Percentiles rank a stretch among this genome's conserved stretches.
Conservation (phyloP, 345 rosid genomes). For the Brassica cretica region DNA sequence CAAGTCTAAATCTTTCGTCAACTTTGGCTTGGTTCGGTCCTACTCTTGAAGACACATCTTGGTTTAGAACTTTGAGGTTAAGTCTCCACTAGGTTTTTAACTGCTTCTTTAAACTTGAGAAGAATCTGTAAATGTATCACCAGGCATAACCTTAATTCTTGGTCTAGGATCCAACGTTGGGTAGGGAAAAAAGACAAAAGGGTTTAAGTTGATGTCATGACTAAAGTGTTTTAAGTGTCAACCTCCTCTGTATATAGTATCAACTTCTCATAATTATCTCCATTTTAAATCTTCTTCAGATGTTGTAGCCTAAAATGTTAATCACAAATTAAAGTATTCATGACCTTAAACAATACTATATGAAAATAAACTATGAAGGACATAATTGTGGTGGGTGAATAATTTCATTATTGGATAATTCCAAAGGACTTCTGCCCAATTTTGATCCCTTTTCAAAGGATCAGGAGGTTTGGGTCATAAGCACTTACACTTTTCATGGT, state of each 20-base stretch:
- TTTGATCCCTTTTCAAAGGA: not conserved
- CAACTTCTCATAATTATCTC: slow-evolving; percentile 16
- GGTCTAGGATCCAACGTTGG: slow-evolving; percentile 34
- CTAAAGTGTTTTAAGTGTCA: slow-evolving; percentile 24
- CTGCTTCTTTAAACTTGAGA: slow-evolving; percentile 14
- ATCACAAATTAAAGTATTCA: not conserved
- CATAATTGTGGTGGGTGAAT: not conserved
- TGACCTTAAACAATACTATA: slow-evolving; percentile 9
- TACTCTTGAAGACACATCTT: slow-evolving; percentile 51
- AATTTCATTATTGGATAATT: no score
- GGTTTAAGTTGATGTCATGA: slow-evolving; percentile 23
- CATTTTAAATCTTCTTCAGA: not conserved
- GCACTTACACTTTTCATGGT: not conserved
- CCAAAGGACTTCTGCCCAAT: no score
- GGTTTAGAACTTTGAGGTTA: slow-evolving; percentile 19
- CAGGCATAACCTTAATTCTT: slow-evolving; percentile 33
- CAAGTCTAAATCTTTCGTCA: slow-evolving; percentile 86
- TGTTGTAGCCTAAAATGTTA: not conserved
- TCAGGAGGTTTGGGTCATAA: not conserved
- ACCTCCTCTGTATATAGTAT: slow-evolving; percentile 24
- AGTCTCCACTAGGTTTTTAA: slow-evolving; percentile 18
- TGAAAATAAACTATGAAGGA: not conserved
- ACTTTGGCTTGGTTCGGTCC: slow-evolving; percentile 84
- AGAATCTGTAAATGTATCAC: slow-evolving; percentile 33
- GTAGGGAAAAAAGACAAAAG: not conserved